Evolutionary conservation across 257 asterid genomes (phyloP).

Genomic region (Prunella vulgaris): DNA sequence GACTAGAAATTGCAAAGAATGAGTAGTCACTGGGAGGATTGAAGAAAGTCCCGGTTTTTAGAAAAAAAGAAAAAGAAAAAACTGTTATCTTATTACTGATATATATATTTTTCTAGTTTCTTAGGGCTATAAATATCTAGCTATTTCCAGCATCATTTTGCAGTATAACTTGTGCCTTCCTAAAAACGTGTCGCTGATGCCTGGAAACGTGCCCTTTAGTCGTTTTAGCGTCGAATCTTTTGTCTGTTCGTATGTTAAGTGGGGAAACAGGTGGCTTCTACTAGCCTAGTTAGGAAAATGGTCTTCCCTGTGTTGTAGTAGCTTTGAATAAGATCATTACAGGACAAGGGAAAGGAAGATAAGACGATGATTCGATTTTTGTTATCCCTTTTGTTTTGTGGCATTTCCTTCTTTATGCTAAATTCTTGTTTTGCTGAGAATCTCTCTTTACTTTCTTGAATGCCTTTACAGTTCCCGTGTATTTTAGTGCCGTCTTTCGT

Average conservation of each 20-base stretch:
- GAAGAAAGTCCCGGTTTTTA: slow-evolving; percentile 25
- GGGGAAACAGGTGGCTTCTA: slow-evolving; percentile 11
- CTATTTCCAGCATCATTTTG: slow-evolving; percentile 17
- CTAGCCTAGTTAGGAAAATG: slow-evolving; percentile 13
- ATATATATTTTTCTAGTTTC: slow-evolving; percentile 28
- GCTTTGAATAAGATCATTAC: slow-evolving; percentile 28
- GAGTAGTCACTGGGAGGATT: slow-evolving; percentile 37
- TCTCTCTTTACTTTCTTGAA: slow-evolving; percentile 23
- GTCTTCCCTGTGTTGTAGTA: slow-evolving; percentile 17
- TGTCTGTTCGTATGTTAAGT: neutral
- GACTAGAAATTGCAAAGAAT: slow-evolving; percentile 34
- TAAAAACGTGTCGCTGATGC: slow-evolving; percentile 1
- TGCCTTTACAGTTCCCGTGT: slow-evolving; percentile 1
- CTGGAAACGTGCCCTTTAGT: slow-evolving; percentile 1
- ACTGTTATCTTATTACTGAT: slow-evolving; percentile 36
- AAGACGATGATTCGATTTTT: slow-evolving; percentile 21
- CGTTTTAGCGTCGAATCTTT: neutral
- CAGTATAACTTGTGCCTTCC: slow-evolving; percentile 3
- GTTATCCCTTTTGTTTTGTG: slow-evolving; percentile 12
- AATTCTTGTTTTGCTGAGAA: slow-evolving; percentile 21
- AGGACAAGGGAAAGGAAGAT: slow-evolving; percentile 24
- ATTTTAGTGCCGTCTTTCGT: slow-evolving; percentile 16
- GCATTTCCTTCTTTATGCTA: slow-evolving; percentile 28
- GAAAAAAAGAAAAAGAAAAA: slow-evolving; percentile 13
- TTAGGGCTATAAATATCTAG: slow-evolving; percentile 21